A percentile compares a stretch with the other conserved stretches of the same genome.
Conservation (phyloP, 352 stramenopile genomes). For the Pythium phragmitis region DNA sequence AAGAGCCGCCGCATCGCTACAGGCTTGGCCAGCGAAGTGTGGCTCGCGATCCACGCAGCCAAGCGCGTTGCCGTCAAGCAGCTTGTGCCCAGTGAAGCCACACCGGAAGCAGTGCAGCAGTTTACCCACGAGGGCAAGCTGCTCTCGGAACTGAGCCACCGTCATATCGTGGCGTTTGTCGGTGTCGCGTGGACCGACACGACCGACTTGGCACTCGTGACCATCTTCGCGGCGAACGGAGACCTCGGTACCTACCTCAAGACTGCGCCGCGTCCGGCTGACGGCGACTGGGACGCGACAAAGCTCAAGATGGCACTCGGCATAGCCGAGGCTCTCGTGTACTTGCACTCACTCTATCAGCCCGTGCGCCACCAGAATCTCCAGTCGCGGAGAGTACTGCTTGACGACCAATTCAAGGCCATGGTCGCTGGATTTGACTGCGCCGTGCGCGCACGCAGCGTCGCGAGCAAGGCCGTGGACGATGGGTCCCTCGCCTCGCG, state of each 20-base stretch:
- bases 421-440: conserved; percentile 6
- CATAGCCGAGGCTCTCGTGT: conserved; percentile 24
- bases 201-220: conserved; percentile 24
- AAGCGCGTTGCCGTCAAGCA: conserved; percentile 18
- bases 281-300: not conserved
- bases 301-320: conserved; percentile 20
- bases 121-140: conserved; percentile 25
- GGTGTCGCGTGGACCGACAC: conserved; percentile 32
- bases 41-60: conserved; percentile 22
- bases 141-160: conserved; percentile 11
- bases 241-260: conserved; percentile 19
- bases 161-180: conserved; percentile 24
- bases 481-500: not conserved
- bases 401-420: not conserved
- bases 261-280: not conserved
- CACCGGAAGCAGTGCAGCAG: conserved; percentile 3
- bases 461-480: not conserved
- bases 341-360: conserved; percentile 21
- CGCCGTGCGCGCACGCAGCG: not conserved
- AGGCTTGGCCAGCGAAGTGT: conserved; percentile 16
- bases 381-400: conserved; percentile 9
- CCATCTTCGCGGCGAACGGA: conserved; percentile 25
- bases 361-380: conserved; percentile 15
- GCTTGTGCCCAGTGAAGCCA: not conserved
- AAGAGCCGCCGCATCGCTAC: conserved; percentile 13